Conservation (phyloP, 2,329 filamentous ascomycete species). For the Acrocalymma vagum region DNA sequence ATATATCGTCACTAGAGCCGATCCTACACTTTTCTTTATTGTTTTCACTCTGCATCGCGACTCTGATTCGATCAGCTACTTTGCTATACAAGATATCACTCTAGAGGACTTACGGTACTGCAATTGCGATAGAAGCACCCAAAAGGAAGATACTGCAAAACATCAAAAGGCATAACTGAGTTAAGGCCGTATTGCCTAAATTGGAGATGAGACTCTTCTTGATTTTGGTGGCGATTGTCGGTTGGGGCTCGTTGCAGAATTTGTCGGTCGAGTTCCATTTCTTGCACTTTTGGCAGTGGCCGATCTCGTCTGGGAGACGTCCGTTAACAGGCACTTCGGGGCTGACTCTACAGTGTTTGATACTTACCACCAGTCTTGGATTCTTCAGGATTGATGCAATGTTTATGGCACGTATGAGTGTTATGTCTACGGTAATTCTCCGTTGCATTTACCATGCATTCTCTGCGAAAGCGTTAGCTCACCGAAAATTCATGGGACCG, state of each 20-base stretch:
- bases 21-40: constrained; percentile 13
- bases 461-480: constrained; percentile 17
- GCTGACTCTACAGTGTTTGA: background rate
- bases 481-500: background rate
- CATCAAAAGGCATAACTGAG: constrained; percentile 36
- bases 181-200: constrained; percentile 39
- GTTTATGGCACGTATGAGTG: constrained; percentile 40
- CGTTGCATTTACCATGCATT: constrained; percentile 42
- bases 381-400: constrained; percentile 30
- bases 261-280: constrained; percentile 33
- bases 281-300: constrained; percentile 42
- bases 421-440: constrained; percentile 31
- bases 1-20: constrained; percentile 5
- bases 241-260: constrained; percentile 29
- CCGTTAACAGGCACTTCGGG: background rate
- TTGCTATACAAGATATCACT: background rate
- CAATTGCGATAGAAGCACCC: constrained; percentile 25
- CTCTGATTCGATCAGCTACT: background rate
- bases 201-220: constrained; percentile 40
- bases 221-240: constrained; percentile 39
- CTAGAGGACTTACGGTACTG: constrained; percentile 17
- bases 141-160: constrained; percentile 30
- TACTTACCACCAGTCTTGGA: constrained; percentile 28
- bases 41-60: constrained; percentile 8
- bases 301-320: constrained; percentile 31